Conservation (phyloP, 805 yeast species). For the Wickerhamiella azymoides region DNA sequence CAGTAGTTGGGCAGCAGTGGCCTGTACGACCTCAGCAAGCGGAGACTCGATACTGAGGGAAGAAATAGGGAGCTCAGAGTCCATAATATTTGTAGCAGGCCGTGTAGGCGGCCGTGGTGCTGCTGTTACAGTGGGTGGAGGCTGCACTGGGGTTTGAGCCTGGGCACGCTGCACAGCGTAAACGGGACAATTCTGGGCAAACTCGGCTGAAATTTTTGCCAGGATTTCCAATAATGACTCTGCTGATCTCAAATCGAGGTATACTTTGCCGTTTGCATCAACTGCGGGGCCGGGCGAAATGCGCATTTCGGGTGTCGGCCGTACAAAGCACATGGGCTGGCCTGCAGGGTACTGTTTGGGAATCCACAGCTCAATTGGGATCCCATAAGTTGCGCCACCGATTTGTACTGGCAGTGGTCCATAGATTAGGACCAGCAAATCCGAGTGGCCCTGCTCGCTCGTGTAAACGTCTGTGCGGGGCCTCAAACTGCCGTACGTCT, state of each 20-base stretch:
- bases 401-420: constrained; percentile 38
- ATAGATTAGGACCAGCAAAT: constrained; percentile 46
- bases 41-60: constrained; percentile 30
- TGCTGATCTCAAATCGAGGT: constrained; percentile 44
- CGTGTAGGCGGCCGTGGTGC: constrained; percentile 1
- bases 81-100: constrained; percentile 8
- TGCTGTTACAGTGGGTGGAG: not conserved
- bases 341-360: constrained; percentile 57
- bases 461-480: constrained; percentile 59
- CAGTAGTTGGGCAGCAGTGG: constrained; percentile 18
- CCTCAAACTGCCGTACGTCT: constrained; percentile 37
- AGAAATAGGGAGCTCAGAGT: constrained; percentile 7
- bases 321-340: constrained; percentile 54
- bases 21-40: constrained; percentile 19
- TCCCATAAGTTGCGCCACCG: constrained; percentile 24
- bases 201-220: constrained; percentile 24
- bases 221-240: constrained; percentile 25
- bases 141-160: not conserved
- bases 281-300: constrained; percentile 50
- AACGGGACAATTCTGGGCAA: constrained; percentile 35
- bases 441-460: constrained; percentile 41
- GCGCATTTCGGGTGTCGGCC: constrained; percentile 35
- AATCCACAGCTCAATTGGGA: constrained; percentile 63
- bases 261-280: constrained; percentile 58
- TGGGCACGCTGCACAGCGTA: constrained; percentile 21